Evolutionary conservation across 108 stramenopile species (phyloP).

Genomic region (Cyclostephanos invisitatus): DNA sequence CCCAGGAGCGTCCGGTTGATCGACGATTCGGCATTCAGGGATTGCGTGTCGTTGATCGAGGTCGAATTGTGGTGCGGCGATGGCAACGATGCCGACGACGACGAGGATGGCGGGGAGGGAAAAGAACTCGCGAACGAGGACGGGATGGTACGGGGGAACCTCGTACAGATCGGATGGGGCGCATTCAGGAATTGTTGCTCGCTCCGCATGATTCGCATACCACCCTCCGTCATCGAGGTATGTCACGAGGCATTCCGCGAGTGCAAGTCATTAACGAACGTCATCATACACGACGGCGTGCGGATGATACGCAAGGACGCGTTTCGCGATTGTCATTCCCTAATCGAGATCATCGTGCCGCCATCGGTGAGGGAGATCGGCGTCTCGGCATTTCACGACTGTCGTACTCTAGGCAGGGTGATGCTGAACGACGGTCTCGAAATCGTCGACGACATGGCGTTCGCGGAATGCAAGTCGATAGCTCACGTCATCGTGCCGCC

Average conservation of each 20-base stretch:
- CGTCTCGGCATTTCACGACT: constrained; percentile 8
- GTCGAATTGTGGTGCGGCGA: constrained; percentile 6
- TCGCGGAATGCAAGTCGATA: constrained; percentile 16
- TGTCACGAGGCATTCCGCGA: constrained; percentile 19
- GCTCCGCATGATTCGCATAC: background rate
- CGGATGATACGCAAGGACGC: background rate
- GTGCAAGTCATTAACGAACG: background rate
- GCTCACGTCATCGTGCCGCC: background rate
- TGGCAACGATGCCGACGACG: background rate
- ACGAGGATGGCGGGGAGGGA: background rate
- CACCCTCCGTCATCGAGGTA: constrained; percentile 1
- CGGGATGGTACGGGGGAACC: background rate
- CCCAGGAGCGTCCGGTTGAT: background rate
- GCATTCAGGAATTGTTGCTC: constrained; percentile 2
- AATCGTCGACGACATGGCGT: background rate
- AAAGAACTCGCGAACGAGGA: background rate
- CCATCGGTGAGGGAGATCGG: constrained; percentile 1
- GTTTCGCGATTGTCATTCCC: constrained; percentile 2
- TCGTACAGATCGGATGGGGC: constrained; percentile 19
- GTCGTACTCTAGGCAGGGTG: background rate
- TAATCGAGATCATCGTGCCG: background rate
- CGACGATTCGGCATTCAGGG: background rate
- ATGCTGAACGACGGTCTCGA: constrained; percentile 15
- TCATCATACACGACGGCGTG: constrained; percentile 8
- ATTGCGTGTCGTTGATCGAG: background rate